Evolutionary conservation across 306 rosid genomes (phyloP), one percentile per base, ranked within the genome.

Genomic region (Prunus armeniaca): DNA sequence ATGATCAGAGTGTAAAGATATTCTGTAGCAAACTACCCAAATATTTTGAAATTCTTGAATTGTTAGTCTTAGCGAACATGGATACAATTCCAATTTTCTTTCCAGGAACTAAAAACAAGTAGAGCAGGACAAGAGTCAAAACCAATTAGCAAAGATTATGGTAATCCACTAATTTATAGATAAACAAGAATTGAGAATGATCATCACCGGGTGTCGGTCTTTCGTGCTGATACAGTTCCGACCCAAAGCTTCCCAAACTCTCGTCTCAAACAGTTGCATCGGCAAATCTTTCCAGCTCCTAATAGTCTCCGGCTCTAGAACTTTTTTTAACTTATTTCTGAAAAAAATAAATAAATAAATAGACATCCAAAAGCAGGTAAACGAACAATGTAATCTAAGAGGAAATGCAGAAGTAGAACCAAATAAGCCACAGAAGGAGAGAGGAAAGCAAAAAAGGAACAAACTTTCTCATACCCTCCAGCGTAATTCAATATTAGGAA

Each of bases 401-500:
- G 30, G 24, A 73, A 27, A 19, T 60, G 14, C 28, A 47, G 12
- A 61, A 61, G 28, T 13, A 12, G 12, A 61, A 47, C 27, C 34
- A 73, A 45, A 73, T 24, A 63, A 61, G 30, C 38, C 46, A 38
- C 43, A 38, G 43, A 38, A 7, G 43, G 43, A 38, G 43, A 7
- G 43, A 38, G 43, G 43, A 38, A 38, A 27, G 30, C 15, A 27
- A 54, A 55, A 55, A 14, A 27, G 22, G 3, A 62, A 41, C 43
- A 73, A 72, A 55, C 67, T 67, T 57, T 27, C 9, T 2, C 45
- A 20, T 78, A 89, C 98, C 85, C 56, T 67, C 97, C 98, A 28
- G 74, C 58, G 28, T 93, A 93, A 76, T 76, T 88, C 30, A 91
- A 54, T 2, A 93, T 55, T 34, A 93, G 74, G 75, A 93, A 93